A percentile compares a stretch with the other conserved stretches of the same genome.
These are phyloP conservation scores for Podospora pseudopauciseta DNA, from an alignment of 495 filamentous ascomycete species.

Conservation along the genomic window DNA sequence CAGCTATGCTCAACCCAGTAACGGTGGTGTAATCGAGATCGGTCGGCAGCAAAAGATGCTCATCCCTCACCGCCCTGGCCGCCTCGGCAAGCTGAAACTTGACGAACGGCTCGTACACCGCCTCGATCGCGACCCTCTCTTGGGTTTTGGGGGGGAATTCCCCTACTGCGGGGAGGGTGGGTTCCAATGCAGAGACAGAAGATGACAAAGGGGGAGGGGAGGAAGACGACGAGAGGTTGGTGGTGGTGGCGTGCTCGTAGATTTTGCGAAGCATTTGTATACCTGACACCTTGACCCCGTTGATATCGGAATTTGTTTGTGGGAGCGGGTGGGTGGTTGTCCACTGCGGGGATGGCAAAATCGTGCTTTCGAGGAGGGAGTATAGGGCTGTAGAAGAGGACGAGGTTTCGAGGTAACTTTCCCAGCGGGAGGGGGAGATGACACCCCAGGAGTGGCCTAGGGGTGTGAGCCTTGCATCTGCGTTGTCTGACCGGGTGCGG, in stretches of 20 bases:
- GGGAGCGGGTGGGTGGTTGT: conserved; percentile 32
- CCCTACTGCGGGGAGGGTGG: conserved; percentile 49
- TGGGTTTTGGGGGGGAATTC: conserved; percentile 54
- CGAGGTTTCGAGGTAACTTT: conserved; percentile 57
- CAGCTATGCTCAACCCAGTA: conserved; percentile 71
- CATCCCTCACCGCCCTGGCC: conserved; percentile 67
- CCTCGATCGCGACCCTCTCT: conserved; percentile 72
- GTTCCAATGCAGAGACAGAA: conserved; percentile 50
- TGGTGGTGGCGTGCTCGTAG: conserved; percentile 21
- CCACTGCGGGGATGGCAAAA: conserved; percentile 35
- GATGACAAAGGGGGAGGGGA: conserved; percentile 4
- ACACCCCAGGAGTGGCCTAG: conserved; percentile 73
- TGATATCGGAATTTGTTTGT: conserved; percentile 44
- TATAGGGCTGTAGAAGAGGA: conserved; percentile 62
- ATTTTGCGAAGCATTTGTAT: conserved; percentile 62
- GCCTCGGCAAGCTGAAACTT: conserved; percentile 61
- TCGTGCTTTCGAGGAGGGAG: conserved; percentile 51
- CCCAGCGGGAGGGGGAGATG: conserved; percentile 76
- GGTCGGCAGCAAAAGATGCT: conserved; percentile 64
- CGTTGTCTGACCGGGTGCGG: conserved; percentile 86
- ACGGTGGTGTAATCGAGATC: conserved; percentile 76
- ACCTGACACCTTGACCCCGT: conserved; percentile 55
- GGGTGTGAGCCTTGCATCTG: conserved; percentile 79
- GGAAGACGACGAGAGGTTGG: conserved; percentile 43
- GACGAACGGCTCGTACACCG: conserved; percentile 80